Percentiles rank a stretch among this genome's conserved stretches.
These are phyloP conservation scores for Lasiosphaeria miniovina DNA, from an alignment of 495 filamentous ascomycete species.

Conservation along the genomic window DNA sequence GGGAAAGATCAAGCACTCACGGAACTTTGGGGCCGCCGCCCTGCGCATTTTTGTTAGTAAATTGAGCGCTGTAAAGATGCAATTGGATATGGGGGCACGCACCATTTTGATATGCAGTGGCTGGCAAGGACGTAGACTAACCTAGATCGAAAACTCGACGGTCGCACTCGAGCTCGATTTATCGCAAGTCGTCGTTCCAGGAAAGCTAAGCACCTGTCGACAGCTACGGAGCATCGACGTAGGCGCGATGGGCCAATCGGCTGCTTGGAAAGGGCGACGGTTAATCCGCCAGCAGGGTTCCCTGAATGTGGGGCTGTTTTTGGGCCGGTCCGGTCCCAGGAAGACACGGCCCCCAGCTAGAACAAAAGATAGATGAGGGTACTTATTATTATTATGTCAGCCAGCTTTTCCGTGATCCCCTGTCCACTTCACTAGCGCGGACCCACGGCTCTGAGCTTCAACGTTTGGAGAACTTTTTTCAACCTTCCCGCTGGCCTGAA, in stretches of 20 bases:
- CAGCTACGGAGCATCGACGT: background rate
- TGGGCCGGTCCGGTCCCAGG: too few relatives aligned
- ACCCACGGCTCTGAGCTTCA: slow-evolving; percentile 17
- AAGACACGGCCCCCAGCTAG: background rate
- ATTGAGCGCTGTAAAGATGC: background rate
- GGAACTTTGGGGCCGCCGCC: slow-evolving; percentile 83
- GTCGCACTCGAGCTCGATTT: slow-evolving; percentile 12
- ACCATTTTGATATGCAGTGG: slow-evolving; percentile 32
- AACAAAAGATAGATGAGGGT: background rate
- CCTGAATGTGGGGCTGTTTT: too few relatives aligned
- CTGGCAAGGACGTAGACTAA: slow-evolving; percentile 10
- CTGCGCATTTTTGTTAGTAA: slow-evolving; percentile 49
- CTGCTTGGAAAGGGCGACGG: slow-evolving; percentile 1
- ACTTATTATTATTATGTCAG: slow-evolving; percentile 25
- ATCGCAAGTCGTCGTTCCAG: background rate
- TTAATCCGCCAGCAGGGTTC: background rate
- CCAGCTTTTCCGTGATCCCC: slow-evolving; percentile 24
- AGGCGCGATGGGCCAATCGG: slow-evolving; percentile 1
- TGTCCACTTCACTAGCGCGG: background rate
- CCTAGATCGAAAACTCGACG: slow-evolving; percentile 3
- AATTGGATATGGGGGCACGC: slow-evolving; percentile 9
- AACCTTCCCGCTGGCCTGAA: slow-evolving; percentile 10
- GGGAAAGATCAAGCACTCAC: slow-evolving; percentile 54
- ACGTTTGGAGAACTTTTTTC: slow-evolving; percentile 33
- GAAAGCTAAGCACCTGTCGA: too few relatives aligned